Evolutionary conservation across 495 filamentous ascomycete species (phyloP), one percentile per base, ranked within the genome.

Genomic region (Xylaria palmicola): DNA sequence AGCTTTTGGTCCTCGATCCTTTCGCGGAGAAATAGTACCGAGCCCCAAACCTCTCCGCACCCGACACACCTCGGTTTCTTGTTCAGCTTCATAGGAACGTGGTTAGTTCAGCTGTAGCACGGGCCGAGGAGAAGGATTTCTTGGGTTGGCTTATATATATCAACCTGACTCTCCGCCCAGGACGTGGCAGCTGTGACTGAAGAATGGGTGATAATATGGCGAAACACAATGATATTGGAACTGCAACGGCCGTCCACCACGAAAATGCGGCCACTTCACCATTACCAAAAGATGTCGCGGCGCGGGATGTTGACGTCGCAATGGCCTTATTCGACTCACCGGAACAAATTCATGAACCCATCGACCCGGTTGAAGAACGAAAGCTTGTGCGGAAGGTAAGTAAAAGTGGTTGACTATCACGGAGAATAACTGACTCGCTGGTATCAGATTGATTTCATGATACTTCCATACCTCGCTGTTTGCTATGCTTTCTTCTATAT

Each of bases 401-500:
- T 22, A n/a, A 6, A 4, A 17, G 41, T 30, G 6, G 17, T 30
- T 24, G 24, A 24, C 10, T 15, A 27, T 57, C 30, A 48, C 6
- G 6, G 24, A 15, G 6, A 24, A 9, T 27, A 19, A 29, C 55
- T 58, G 15, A 58, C 17, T 29, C 20, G 7, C 39, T 0, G 6
- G 20, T 1, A 36, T 20, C 26, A 68, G 60, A 57, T 68, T 24
- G 66, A 68, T 26, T 39, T 62, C 37, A 58, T 64, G 43, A 68
- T 68, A 29, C 48, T 68, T n/a, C 66, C 66, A 37, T 77, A 79
- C 65, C 65, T 87, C 20, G 81, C 78, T 4, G 78, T 86, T 37
- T 86, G 81, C 56, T 86, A 85, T 70, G 78, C 77, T 0, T 87
- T 86, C 66, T 85, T 85, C 56, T 86, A 83, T 53, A 83, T 85